Conservation (phyloP, 768 basidiomycete species). For the Hypholoma fasciculare region DNA sequence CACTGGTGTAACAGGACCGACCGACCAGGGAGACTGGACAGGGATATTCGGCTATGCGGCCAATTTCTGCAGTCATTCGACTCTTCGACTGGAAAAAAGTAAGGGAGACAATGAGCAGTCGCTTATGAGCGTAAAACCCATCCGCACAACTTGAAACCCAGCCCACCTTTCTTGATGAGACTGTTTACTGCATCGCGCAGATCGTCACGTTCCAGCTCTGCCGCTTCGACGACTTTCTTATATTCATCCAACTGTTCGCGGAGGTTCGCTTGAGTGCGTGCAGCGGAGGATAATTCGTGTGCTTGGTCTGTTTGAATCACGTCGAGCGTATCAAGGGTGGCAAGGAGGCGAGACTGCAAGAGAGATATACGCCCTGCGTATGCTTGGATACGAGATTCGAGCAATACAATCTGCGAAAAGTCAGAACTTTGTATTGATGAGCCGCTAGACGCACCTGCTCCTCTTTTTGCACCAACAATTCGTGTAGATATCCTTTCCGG, state of each 20-base stretch:
- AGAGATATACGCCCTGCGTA: background rate
- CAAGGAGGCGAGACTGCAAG: constrained; percentile 42
- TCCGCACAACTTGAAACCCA: background rate
- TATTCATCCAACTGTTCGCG: constrained; percentile 38
- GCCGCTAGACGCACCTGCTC: background rate
- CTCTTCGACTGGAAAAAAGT: constrained; percentile 37
- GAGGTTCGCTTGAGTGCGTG: constrained; percentile 32
- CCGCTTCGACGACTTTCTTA: constrained; percentile 25
- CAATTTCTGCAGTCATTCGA: constrained; percentile 44
- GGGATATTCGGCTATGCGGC: constrained; percentile 44
- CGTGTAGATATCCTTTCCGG: background rate
- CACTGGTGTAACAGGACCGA: background rate
- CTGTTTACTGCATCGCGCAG: constrained; percentile 51
- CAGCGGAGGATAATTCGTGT: constrained; percentile 36
- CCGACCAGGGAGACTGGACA: constrained; percentile 45
- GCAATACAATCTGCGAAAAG: background rate
- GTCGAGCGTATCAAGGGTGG: constrained; percentile 53
- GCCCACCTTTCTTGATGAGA: constrained; percentile 61
- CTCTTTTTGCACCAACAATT: background rate
- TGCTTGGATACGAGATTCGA: background rate
- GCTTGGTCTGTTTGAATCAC: constrained; percentile 37
- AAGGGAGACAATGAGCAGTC: background rate
- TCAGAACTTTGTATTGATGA: background rate
- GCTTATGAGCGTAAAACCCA: constrained; percentile 2
- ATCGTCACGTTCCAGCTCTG: constrained; percentile 52